Conservation (phyloP, 331 rosid species). For the Telfairia occidentalis region DNA sequence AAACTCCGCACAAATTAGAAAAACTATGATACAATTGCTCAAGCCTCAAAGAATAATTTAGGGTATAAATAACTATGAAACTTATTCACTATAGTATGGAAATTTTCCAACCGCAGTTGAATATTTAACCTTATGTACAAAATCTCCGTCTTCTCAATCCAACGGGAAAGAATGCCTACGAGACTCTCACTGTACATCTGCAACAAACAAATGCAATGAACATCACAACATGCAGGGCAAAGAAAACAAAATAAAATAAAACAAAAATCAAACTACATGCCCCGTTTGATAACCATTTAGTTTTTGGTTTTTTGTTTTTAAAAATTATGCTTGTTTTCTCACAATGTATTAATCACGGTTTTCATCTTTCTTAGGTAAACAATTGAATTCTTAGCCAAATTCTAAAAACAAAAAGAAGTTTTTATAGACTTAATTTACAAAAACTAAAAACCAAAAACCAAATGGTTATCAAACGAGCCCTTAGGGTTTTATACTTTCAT, state of each 20-base stretch:
- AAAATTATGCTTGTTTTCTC: neutral
- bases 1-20: neutral
- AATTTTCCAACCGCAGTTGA: neutral
- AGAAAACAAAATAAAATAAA: neutral
- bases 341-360: no score
- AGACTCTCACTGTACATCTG: constrained; percentile 20
- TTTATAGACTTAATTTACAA: no score
- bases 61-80: neutral
- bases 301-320: neutral
- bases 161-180: constrained; percentile 16
- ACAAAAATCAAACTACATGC: no score
- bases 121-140: neutral
- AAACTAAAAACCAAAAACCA: no score
- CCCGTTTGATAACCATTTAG: neutral
- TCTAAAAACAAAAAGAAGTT: no score
- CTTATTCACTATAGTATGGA: constrained; percentile 8
- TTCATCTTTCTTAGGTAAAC: no score
- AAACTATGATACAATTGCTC: constrained; percentile 6
- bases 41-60: constrained; percentile 2
- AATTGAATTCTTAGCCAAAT: no score
- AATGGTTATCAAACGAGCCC: no score
- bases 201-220: neutral
- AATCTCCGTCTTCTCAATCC: neutral
- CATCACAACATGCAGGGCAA: neutral
- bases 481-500: no score